Evolutionary conservation across 345 rosid species (phyloP).

Genomic region (Corchorus capsularis): DNA sequence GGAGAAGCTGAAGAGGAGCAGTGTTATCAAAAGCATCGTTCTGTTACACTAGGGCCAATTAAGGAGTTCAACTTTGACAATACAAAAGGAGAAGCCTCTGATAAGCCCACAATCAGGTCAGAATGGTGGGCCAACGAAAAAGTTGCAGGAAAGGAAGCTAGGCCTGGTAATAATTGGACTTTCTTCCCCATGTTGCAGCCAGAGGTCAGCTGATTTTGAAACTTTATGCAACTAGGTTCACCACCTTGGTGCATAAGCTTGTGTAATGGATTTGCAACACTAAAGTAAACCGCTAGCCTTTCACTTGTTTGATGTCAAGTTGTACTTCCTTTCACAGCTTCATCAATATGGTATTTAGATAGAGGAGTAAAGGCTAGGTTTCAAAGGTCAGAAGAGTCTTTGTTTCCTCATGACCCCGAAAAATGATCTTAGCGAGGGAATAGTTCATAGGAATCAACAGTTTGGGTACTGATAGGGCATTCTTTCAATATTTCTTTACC

Average conservation of each 20-base stretch:
- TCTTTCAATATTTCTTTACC: conserved; percentile 34
- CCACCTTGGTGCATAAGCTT: neutral
- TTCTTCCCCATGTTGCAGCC: conserved; percentile 88
- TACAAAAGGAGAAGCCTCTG: conserved; percentile 49
- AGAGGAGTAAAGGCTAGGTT: conserved; percentile 12
- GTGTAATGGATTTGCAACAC: conserved; percentile 16
- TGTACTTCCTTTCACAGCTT: conserved; percentile 21
- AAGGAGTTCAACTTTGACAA: conserved; percentile 91
- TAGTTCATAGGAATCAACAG: conserved; percentile 33
- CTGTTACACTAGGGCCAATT: conserved; percentile 67
- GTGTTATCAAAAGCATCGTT: conserved; percentile 50
- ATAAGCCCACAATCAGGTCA: conserved; percentile 49
- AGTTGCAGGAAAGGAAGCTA: conserved; percentile 63
- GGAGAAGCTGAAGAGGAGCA: conserved; percentile 59
- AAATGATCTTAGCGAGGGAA: conserved; percentile 15
- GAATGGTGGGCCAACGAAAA: conserved; percentile 95
- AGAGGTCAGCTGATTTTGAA: conserved; percentile 53
- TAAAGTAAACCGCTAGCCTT: conserved; percentile 17
- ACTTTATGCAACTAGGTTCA: conserved; percentile 12
- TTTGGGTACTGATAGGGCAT: conserved; percentile 39
- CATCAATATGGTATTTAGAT: conserved; percentile 19
- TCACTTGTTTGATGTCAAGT: conserved; percentile 28
- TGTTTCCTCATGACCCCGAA: conserved; percentile 21
- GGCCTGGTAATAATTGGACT: conserved; percentile 66
- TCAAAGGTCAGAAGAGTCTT: conserved; percentile 26